Evolutionary conservation across 352 stramenopile species (phyloP).

Genomic region (Pythium periplocum): DNA sequence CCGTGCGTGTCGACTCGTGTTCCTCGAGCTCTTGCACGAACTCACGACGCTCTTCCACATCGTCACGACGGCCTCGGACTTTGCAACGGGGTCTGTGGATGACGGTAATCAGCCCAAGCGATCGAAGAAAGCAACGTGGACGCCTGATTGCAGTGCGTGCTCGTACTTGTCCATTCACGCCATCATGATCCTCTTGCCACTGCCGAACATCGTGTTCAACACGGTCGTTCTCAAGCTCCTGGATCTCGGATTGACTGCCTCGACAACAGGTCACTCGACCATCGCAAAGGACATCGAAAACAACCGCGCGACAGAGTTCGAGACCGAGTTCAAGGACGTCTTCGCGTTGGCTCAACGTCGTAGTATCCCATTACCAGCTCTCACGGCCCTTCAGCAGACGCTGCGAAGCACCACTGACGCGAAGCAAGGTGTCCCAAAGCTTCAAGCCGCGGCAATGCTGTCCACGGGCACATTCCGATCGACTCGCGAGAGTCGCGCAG

Average conservation of each 20-base stretch:
- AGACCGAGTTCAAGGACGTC: slow-evolving; percentile 68
- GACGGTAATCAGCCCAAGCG: too few species aligned
- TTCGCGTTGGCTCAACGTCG: slow-evolving; percentile 60
- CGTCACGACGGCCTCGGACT: slow-evolving; percentile 26
- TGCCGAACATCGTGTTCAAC: slow-evolving; percentile 76
- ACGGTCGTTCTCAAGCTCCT: slow-evolving; percentile 33
- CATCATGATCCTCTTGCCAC: slow-evolving; percentile 65
- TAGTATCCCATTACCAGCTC: slow-evolving; percentile 32
- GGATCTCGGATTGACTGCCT: slow-evolving; percentile 51
- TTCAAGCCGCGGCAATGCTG: slow-evolving; percentile 44
- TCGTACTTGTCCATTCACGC: slow-evolving; percentile 56
- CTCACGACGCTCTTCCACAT: slow-evolving; percentile 49
- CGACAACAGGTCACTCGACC: slow-evolving; percentile 27
- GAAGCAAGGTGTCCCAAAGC: slow-evolving; percentile 11
- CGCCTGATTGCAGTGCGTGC: slow-evolving; percentile 49
- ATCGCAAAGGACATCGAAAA: slow-evolving; percentile 48
- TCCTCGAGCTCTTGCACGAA: slow-evolving; percentile 61
- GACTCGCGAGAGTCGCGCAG: slow-evolving; percentile 30
- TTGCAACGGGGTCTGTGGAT: slow-evolving; percentile 2
- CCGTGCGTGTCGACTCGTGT: slow-evolving; percentile 60
- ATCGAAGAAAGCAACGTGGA: slow-evolving; percentile 18
- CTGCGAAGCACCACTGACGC: slow-evolving; percentile 22
- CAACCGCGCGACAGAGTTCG: slow-evolving; percentile 45
- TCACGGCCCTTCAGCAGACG: slow-evolving; percentile 45
- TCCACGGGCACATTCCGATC: slow-evolving; percentile 31